A percentile compares a stretch with the other conserved stretches of the same genome.
Conservation (phyloP, 73 alveolate species). For the Paramecium caudatum region DNA sequence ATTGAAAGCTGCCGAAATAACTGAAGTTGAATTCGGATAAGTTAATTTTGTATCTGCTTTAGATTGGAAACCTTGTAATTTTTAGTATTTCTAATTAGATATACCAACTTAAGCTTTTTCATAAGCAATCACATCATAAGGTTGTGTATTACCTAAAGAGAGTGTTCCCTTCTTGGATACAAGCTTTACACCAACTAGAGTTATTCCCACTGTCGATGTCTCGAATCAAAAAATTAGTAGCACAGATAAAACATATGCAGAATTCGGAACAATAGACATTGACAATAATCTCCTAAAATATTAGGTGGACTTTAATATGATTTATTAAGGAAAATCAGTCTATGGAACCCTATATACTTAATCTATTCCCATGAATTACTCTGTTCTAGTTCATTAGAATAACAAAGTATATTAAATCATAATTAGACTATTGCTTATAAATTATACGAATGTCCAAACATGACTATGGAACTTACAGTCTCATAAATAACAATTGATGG, state of each 20-base stretch:
- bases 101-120: slow-evolving; percentile 46
- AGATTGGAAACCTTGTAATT: slow-evolving; percentile 18
- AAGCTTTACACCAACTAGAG: slow-evolving; percentile 50
- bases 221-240: not conserved
- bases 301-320: slow-evolving; percentile 13
- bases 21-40: not conserved
- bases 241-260: slow-evolving; percentile 58
- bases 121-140: slow-evolving; percentile 18
- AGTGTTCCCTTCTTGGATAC: slow-evolving; percentile 1
- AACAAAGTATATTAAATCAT: not conserved
- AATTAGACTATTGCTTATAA: slow-evolving; percentile 53
- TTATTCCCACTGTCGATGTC: slow-evolving; percentile 24
- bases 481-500: not conserved
- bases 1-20: not conserved
- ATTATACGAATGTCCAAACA: slow-evolving; percentile 31
- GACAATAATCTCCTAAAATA: slow-evolving; percentile 9
- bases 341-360: slow-evolving; percentile 42
- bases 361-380: slow-evolving; percentile 28
- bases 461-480: not conserved
- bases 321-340: not conserved
- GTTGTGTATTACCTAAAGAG: slow-evolving; percentile 25
- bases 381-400: slow-evolving; percentile 32
- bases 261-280: slow-evolving; percentile 29
- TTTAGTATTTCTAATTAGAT: not conserved
- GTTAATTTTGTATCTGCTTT: slow-evolving; percentile 1